phyloP scores from a whole-genome alignment of 1,139 yeast genomes.

The Taphrina deformans region DNA sequence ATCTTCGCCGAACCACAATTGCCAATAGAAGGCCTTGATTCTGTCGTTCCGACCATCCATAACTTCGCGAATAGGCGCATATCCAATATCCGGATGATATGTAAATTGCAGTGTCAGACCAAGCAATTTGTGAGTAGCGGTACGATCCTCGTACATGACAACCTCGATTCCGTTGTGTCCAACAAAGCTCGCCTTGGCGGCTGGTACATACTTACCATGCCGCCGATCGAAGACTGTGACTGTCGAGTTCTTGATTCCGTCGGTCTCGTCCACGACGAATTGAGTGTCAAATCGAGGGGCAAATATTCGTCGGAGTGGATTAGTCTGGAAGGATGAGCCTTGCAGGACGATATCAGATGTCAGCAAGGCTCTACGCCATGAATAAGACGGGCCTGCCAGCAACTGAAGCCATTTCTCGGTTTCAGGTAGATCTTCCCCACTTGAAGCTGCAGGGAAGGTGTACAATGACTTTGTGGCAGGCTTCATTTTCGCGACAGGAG shows the following conservation, averaged over 20 bases:
- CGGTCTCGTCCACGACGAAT: slow-evolving; percentile 60
- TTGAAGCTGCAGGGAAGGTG: slow-evolving; percentile 55
- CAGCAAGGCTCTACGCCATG: slow-evolving; percentile 91
- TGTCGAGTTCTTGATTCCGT: slow-evolving; percentile 56
- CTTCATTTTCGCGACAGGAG: slow-evolving; percentile 35
- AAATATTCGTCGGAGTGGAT: slow-evolving; percentile 77
- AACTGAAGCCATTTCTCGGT: slow-evolving; percentile 67
- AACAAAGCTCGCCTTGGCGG: slow-evolving; percentile 59
- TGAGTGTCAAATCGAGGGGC: slow-evolving; percentile 67
- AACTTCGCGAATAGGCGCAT: slow-evolving; percentile 88
- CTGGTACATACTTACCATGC: slow-evolving; percentile 69
- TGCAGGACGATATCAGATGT: slow-evolving; percentile 79
- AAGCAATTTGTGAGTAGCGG: slow-evolving; percentile 69
- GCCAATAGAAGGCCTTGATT: slow-evolving; percentile 96
- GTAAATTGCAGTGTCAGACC: slow-evolving; percentile 70
- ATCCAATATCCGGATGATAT: slow-evolving; percentile 82
- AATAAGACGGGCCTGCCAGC: slow-evolving; percentile 73
- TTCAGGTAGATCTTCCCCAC: slow-evolving; percentile 46
- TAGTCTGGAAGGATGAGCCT: slow-evolving; percentile 73
- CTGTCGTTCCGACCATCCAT: slow-evolving; percentile 89
- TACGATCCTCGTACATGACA: slow-evolving; percentile 82
- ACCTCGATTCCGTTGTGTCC: slow-evolving; percentile 60
- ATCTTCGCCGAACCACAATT: slow-evolving; percentile 81
- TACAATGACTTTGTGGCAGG: slow-evolving; percentile 48
- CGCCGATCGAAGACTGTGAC: slow-evolving; percentile 63